Evolutionary conservation across 2,329 filamentous ascomycete species (phyloP), one percentile per base, ranked within the genome.

Genomic region (Myotisia sp.): DNA sequence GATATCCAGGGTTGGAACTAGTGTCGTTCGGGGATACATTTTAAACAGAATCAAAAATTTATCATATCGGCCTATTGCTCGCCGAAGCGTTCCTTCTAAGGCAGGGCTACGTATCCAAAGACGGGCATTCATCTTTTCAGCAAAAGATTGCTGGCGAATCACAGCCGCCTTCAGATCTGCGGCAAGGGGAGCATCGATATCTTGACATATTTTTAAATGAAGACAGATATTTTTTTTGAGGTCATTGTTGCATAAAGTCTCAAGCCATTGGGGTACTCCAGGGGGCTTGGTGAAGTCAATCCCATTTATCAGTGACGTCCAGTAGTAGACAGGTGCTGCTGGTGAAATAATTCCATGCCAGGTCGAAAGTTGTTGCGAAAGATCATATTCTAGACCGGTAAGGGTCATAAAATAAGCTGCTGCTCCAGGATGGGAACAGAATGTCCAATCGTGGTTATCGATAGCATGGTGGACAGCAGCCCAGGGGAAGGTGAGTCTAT

Each of bases 1-100:
- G 12, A 64, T 53, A 37, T 63, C 60, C 3, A 61, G 42, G 0
- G 60, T 62, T 0, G 62, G 61, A 2, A 63, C 59, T 3, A 59
- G 38, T 9, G 50, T 53, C 6, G 17, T 47, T 4, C 36, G 36
- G 4, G 47, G 46, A 34, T 55, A 44, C 0, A 43, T 36, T 20
- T 43, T 46, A 24, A 62, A 41, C 3, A 64, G 48, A 6, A 43
- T 42, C 23, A 62, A 43, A 36, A 63, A 63, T 19, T 52, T 49
- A 9, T 40, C 39, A 38, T 67, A 67, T 2, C 63, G 54, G 2
- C 44, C 41, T 2, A 55, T 44, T 3, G 55, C 52, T 5, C 58
- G 52, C 1, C 40, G 18, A 2, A 64, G 28, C 0, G 59, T 64
- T 1, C 51, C 54, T 1, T 46, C 34, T 0, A 55, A 28, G 2